Percentiles rank a stretch among this genome's conserved stretches.
Conservation (phyloP, 169 alveolate genomes). For the Amoebophrya sp. region DNA sequence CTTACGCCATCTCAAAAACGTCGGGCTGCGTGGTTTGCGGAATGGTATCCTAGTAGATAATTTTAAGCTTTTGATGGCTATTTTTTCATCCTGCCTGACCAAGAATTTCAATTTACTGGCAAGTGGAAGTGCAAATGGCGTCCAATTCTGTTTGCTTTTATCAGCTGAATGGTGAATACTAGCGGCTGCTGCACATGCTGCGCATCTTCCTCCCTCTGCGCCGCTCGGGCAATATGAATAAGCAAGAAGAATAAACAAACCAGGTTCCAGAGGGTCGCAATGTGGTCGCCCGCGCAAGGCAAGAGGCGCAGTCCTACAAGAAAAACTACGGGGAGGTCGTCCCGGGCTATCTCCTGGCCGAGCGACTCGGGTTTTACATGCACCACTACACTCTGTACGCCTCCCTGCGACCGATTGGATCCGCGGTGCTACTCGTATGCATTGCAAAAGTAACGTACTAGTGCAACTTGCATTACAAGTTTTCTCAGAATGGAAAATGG, state of each 20-base stretch:
- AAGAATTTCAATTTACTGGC: no score
- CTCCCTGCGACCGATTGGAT: constrained; percentile 88
- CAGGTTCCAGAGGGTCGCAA: constrained; percentile 85
- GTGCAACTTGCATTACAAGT: no score
- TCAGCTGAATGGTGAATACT: constrained; percentile 64
- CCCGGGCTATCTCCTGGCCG: constrained; percentile 71
- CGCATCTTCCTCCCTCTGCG: no score
- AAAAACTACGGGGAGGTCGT: constrained; percentile 67
- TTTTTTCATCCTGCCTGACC: no score
- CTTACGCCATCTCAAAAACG: neutral
- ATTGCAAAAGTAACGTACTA: no score
- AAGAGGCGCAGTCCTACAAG: constrained; percentile 73
- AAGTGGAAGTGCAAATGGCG: no score
- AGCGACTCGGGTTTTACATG: constrained; percentile 77
- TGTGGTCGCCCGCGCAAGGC: constrained; percentile 76
- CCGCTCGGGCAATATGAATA: no score
- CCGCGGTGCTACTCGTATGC: constrained; percentile 63
- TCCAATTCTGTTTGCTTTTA: no score
- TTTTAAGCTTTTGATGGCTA: no score
- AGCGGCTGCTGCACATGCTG: constrained; percentile 70
- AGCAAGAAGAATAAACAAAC: no score
- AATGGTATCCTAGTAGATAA: no score
- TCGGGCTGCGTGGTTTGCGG: constrained; percentile 56
- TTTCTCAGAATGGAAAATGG: no score
- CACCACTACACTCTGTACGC: constrained; percentile 82